Base-by-base conservation (phyloP, 2,329 filamentous ascomycete species). In the Penicillium sp. region DNA sequence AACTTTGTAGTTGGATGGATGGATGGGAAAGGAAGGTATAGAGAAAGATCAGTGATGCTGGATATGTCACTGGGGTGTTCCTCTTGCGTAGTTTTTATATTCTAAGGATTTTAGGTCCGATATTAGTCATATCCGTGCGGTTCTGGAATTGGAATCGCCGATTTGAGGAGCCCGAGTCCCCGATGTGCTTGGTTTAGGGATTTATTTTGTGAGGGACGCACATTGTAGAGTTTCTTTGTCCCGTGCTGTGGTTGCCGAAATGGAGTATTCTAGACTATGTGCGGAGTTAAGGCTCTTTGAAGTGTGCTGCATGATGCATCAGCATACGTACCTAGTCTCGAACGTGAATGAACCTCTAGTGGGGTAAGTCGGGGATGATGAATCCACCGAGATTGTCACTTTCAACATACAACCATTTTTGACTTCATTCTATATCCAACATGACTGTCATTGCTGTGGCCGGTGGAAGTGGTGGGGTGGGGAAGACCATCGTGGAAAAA, bases 401-500 rank as follows among this genome's bases (percentile, higher is more conserved):
- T 22, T 22, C 19, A 22, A 22, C 19, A 6, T 25, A 4, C 22
- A 25, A 25, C 22, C 22, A 25, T 25, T 7, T 33, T 27, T 13
- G 10, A 39, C 19, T 8, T 4, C 8, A 2, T 33, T n/a, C n/a
- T 18, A 36, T 25, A 12, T 40, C 16, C 27, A 50, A 4, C 9
- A 75, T 75, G 73, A 57, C 64, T 12, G 60, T 70, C 16, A 64
- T 79, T 33, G 76, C 73, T 41, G 69, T 79, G 13, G 72, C 73
- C 4, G 76, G 76, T 41, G 76, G 76, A 12, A 73, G 71, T 0
- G 75, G 75, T 19, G 64, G 64, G n/a, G 61, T 78, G 1, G 76
- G 76, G 11, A 69, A 67, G 14, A 70, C 74, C 1, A 65, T 80
- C 27, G 71, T 78, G 16, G 75, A 79, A 14, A 71, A 65, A 18